Base-by-base conservation (phyloP, 306 rosid genomes). In the Carpinus viminea region DNA sequence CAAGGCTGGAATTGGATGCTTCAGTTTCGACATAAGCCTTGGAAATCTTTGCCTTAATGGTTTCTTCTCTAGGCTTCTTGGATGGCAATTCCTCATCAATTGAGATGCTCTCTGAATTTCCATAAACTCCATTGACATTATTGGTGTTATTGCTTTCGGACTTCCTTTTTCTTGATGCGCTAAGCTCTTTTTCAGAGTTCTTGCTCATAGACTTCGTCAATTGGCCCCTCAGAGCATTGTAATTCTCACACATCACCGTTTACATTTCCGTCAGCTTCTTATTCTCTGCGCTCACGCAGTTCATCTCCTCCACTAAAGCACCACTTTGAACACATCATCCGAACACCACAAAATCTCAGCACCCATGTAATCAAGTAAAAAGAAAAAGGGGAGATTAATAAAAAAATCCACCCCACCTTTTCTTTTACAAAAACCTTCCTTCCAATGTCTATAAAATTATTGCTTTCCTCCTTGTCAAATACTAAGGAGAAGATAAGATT, bases 201-300 rank as follows among this genome's bases (percentile, higher is more conserved):
- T 86, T 90, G 72, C 61, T 91, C 92, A 83, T 88, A 51, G 85
- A 89, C 13, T 91, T 97, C 85, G 76, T 11, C 85, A 96, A 55
- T 36, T 93, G 92, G 77, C 60, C 85, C 77, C 86, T 74, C 84
- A 96, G 78, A 82, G 74, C 74, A 78, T 85, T 96, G 90, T 96
- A 96, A 36, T 87, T 96, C 77, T 96, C 99, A 75, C 97, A 91
- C 86, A 93, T 81, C 84, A 84, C 87, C 15, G 92, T 83, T 8
- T 93, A 81, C 97, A 88, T 93, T 79, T 91, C 96, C 0, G 87
- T 87, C 77, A 96, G 79, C 84, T 93, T 96, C 92, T 86, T 91
- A 91, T 96, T 96, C 78, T 96, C 99, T 21, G 84, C 88, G n/a
- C 87, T 90, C 79, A 96, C 94, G 34, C 98, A 70, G 69, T 88